Evolutionary conservation across 257 asterid genomes (phyloP).

Genomic region (Nicotiana tomentosiformis): DNA sequence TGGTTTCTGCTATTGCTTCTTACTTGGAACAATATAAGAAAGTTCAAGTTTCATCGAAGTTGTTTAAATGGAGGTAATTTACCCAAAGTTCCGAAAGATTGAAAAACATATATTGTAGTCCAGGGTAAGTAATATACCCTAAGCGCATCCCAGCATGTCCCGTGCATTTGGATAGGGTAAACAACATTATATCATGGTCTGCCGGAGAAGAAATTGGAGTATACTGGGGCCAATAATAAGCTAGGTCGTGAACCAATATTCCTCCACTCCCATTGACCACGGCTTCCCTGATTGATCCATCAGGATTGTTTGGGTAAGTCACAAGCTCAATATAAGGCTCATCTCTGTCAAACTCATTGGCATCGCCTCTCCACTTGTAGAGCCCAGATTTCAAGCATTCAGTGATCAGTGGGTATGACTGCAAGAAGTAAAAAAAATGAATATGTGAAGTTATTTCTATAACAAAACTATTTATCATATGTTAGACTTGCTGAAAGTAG

Average conservation of each 20-base stretch:
- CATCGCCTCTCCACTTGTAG: constrained; percentile 85
- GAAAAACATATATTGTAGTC: background rate
- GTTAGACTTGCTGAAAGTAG: background rate
- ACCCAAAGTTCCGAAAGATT: background rate
- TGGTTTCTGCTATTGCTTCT: background rate
- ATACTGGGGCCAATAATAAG: constrained; percentile 97
- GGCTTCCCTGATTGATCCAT: constrained; percentile 61
- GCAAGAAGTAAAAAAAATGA: constrained; percentile 22
- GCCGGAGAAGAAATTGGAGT: constrained; percentile 61
- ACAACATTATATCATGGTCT: constrained; percentile 84
- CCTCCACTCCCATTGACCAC: constrained; percentile 61
- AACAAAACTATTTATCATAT: background rate
- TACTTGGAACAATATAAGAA: background rate
- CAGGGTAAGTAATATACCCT: constrained; percentile 43
- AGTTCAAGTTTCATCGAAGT: background rate
- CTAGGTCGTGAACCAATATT: constrained; percentile 66
- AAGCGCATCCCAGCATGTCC: constrained; percentile 92
- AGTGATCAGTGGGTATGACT: constrained; percentile 82
- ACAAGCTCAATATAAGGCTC: constrained; percentile 79
- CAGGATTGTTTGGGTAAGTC: constrained; percentile 94
- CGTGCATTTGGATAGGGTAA: constrained; percentile 85
- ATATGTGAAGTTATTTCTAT: background rate
- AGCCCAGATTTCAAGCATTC: constrained; percentile 81
- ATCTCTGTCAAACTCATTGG: constrained; percentile 39
- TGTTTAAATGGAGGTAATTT: background rate